Conservation (phyloP, 495 filamentous ascomycete genomes). For the Trichoderma virens region DNA sequence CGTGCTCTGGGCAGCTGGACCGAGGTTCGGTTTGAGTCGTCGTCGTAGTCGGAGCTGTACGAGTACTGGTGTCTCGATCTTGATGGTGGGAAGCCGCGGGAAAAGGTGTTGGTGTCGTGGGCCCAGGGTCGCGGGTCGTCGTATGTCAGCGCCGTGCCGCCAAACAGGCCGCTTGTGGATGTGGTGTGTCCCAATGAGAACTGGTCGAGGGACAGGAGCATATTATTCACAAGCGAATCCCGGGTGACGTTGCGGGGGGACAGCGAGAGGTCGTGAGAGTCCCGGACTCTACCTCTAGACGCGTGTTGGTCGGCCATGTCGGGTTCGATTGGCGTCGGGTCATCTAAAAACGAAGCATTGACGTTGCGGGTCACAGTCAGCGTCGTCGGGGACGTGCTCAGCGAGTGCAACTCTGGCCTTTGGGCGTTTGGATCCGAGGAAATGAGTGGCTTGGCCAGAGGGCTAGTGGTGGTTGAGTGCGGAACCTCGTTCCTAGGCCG, state of each 20-base stretch:
- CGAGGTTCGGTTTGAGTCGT: constrained; percentile 51
- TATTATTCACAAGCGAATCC: constrained; percentile 85
- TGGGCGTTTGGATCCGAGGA: not conserved
- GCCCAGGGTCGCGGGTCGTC: constrained; percentile 4
- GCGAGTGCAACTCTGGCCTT: constrained; percentile 6
- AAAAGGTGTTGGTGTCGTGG: not conserved
- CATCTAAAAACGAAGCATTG: constrained; percentile 9
- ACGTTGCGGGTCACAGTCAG: constrained; percentile 1
- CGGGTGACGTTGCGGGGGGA: constrained; percentile 65
- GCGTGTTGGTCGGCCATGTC: constrained; percentile 9
- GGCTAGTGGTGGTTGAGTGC: constrained; percentile 6
- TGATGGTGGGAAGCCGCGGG: not conserved
- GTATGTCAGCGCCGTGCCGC: constrained; percentile 15
- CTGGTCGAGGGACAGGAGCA: constrained; percentile 84
- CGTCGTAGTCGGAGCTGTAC: constrained; percentile 66
- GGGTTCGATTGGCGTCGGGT: constrained; percentile 9
- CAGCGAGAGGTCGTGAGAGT: constrained; percentile 84
- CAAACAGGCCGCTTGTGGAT: constrained; percentile 12
- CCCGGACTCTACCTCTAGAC: constrained; percentile 30
- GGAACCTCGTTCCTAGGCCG: constrained; percentile 7
- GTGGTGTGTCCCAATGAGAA: constrained; percentile 50
- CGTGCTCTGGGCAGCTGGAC: constrained; percentile 32
- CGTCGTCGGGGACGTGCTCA: not conserved
- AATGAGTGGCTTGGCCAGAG: constrained; percentile 4
- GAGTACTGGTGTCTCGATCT: constrained; percentile 50